These are phyloP conservation scores for Pseudopithomyces maydicus DNA, from an alignment of 2,329 filamentous ascomycete species.

Conservation along the genomic window DNA sequence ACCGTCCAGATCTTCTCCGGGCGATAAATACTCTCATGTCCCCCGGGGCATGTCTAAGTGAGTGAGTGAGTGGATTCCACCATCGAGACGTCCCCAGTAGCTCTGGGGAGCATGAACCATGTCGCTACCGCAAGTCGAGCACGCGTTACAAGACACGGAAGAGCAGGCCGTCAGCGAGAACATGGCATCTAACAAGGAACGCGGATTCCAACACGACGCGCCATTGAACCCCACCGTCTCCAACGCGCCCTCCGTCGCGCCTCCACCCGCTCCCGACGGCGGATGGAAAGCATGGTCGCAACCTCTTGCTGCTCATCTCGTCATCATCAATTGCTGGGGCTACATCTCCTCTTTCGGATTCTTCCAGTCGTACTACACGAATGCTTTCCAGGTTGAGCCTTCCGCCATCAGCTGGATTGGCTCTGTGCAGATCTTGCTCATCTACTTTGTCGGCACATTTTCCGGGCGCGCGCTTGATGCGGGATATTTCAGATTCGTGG, in stretches of 20 bases:
- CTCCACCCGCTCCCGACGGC: constrained; percentile 42
- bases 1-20: not conserved
- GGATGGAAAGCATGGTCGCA: constrained; percentile 34
- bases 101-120: not conserved
- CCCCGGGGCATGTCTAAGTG: no score
- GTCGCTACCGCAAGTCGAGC: not conserved
- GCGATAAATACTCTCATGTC: not conserved
- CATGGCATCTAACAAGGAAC: not conserved
- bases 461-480: constrained; percentile 13
- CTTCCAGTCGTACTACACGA: constrained; percentile 35
- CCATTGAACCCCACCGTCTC: constrained; percentile 25
- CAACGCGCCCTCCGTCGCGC: constrained; percentile 35
- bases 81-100: not conserved
- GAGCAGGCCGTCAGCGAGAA: not conserved
- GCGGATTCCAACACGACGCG: constrained; percentile 24
- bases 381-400: constrained; percentile 2
- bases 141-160: not conserved
- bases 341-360: constrained; percentile 33
- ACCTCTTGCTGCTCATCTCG: constrained; percentile 27
- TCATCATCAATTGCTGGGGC: constrained; percentile 35
- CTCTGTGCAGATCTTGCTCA: constrained; percentile 16
- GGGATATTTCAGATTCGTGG: constrained; percentile 6
- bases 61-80: not conserved
- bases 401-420: constrained; percentile 20
- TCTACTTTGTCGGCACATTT: constrained; percentile 15